A percentile compares a stretch with the other conserved stretches of the same genome.
phyloP scores from a whole-genome alignment of 2,329 filamentous ascomycete genomes.

The Aspergillus quadrilineatus region DNA sequence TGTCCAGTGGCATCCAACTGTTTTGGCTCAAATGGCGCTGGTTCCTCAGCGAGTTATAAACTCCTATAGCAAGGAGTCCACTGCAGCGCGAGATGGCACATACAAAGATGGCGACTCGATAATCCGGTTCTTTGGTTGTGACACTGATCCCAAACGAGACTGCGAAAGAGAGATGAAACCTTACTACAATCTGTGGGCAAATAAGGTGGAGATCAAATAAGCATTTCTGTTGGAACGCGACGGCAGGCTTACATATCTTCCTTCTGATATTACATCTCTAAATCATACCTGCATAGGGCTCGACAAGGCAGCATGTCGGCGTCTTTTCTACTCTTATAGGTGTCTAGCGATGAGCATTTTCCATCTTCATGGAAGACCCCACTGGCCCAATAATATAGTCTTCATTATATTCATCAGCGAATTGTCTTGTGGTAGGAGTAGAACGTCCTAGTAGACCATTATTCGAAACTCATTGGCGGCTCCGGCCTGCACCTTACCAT shows the following conservation, averaged over 20 bases:
- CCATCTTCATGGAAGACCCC: slow-evolving; percentile 14
- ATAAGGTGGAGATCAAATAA: slow-evolving; percentile 27
- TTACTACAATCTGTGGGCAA: slow-evolving; percentile 48
- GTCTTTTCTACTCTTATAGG: not conserved
- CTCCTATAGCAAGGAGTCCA: slow-evolving; percentile 62
- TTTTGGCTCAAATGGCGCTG: slow-evolving; percentile 83
- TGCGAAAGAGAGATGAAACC: slow-evolving; percentile 71
- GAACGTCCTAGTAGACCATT: not conserved
- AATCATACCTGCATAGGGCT: not conserved
- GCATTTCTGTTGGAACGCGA: not conserved
- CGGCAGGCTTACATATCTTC: too few relatives aligned
- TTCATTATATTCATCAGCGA: not conserved
- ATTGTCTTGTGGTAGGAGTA: not conserved
- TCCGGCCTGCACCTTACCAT: not conserved
- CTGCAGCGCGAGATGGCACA: slow-evolving; percentile 53
- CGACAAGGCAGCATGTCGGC: not conserved
- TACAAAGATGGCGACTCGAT: slow-evolving; percentile 86
- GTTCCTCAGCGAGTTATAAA: slow-evolving; percentile 85
- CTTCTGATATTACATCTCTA: too few relatives aligned
- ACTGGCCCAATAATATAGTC: not conserved
- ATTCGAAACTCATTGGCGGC: not conserved
- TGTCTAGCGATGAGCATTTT: not conserved
- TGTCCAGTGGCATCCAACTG: slow-evolving; percentile 94
- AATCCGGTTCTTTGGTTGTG: slow-evolving; percentile 74
- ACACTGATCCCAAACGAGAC: slow-evolving; percentile 52